Percentiles rank a stretch among this genome's conserved stretches.
These are phyloP conservation scores for Colletotrichum shisoi DNA, from an alignment of 2,329 filamentous ascomycete species.

Conservation along the genomic window DNA sequence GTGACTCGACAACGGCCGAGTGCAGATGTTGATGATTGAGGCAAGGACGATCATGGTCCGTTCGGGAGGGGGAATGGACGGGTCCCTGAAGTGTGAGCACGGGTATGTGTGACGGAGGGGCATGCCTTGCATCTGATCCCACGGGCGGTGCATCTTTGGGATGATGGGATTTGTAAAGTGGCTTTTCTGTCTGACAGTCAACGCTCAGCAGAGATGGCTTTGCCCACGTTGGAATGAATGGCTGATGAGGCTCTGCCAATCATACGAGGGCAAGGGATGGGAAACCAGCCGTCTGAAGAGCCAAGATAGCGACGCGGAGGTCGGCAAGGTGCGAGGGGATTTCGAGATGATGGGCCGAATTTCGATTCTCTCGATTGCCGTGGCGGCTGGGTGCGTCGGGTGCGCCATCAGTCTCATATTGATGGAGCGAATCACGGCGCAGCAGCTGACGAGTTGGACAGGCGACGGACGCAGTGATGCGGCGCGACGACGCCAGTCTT, in stretches of 20 bases:
- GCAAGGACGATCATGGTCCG: slow-evolving; percentile 27
- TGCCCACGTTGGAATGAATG: background rate
- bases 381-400: slow-evolving; percentile 13
- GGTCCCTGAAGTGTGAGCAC: slow-evolving; percentile 7
- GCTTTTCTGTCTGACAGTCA: slow-evolving; percentile 36
- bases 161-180: slow-evolving; percentile 34
- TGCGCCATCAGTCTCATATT: slow-evolving; percentile 4
- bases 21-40: slow-evolving; percentile 24
- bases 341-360: slow-evolving; percentile 13
- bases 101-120: slow-evolving; percentile 30
- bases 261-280: background rate
- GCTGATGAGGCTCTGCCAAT: slow-evolving; percentile 32
- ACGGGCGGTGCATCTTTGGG: slow-evolving; percentile 23
- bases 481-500: slow-evolving; percentile 35
- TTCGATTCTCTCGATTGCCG: slow-evolving; percentile 24
- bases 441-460: slow-evolving; percentile 31
- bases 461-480: slow-evolving; percentile 30
- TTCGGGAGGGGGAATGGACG: slow-evolving; percentile 28
- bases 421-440: slow-evolving; percentile 13
- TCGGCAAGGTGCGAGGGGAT: slow-evolving; percentile 15
- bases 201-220: slow-evolving; percentile 13
- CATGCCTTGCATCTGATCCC: slow-evolving; percentile 19
- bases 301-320: slow-evolving; percentile 11
- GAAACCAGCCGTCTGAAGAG: slow-evolving; percentile 5
- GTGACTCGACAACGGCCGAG: slow-evolving; percentile 26